Conservation (phyloP, 768 basidiomycete genomes). For the Termitomyces titanicus region DNA sequence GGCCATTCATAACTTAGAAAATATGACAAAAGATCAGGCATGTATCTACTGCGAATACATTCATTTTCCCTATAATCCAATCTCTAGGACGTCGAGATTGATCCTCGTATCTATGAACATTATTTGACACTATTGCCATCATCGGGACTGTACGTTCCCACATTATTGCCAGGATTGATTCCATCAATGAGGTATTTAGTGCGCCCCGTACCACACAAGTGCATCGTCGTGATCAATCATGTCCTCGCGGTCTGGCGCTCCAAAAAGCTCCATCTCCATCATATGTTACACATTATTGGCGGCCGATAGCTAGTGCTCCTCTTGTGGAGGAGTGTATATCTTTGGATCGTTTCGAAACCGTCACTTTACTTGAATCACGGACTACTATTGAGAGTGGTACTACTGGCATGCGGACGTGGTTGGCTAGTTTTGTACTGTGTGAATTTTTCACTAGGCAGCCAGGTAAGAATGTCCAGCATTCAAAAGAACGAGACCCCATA, state of each 20-base stretch:
- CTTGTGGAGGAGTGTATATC: constrained; percentile 12
- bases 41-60: constrained; percentile 16
- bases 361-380: constrained; percentile 71
- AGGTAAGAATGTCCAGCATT: constrained; percentile 32
- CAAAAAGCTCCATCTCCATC: constrained; percentile 45
- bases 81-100: constrained; percentile 55
- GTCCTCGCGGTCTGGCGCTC: constrained; percentile 23
- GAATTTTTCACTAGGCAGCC: constrained; percentile 56
- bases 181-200: constrained; percentile 12
- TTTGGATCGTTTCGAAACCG: constrained; percentile 30
- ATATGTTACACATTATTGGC: constrained; percentile 69
- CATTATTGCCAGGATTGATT: neutral
- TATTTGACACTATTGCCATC: constrained; percentile 47
- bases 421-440: constrained; percentile 63
- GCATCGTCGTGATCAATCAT: constrained; percentile 20
- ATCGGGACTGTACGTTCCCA: constrained; percentile 27
- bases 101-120: constrained; percentile 60
- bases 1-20: constrained; percentile 54
- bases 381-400: constrained; percentile 73
- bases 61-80: neutral
- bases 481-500: neutral
- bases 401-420: constrained; percentile 79
- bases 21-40: constrained; percentile 42
- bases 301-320: neutral
- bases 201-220: constrained; percentile 18